Evolutionary conservation across 2,329 filamentous ascomycete species (phyloP), one percentile per base, ranked within the genome.

Genomic region (Atkinsonella hypoxylon): DNA sequence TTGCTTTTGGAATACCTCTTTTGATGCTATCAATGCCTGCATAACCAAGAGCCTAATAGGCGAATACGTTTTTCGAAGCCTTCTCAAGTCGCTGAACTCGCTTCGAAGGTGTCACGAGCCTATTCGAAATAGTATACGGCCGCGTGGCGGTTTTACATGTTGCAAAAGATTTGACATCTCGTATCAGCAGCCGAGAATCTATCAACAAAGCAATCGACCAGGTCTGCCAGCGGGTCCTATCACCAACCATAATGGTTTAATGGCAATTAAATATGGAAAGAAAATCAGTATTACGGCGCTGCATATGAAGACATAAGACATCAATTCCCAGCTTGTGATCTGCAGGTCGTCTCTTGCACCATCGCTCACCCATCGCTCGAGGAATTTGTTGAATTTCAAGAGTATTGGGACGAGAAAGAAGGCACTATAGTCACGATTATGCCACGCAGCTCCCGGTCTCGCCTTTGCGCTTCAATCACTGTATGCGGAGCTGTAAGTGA

Each of bases 291-390:
- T 58, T 69, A 85, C 36, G 85, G 84, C 1, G 79, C 83, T 5
- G 78, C 76, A 0, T 82, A 88, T 59, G 85, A 85, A 8, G 74
- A 78, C 12, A 77, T 87, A 26, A 26, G 82, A 84, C 4, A 86
- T 85, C 61, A 73, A 88, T 51, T 81, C 78, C n/a, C 84, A 88
- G 62, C 68, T 87, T 13, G 73, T 85, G 1, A 68, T 77, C 20
- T 79, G 80, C 2, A 73, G 75, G 50, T 75, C 79, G 0, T 64
- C 68, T 5, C 71, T 77, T 54, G 79, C 81, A 1, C 9, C 34
- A 62, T 71, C 1, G 70, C 66, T 3, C 70, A 77, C 34, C 15
- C 34, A 15, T 36, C 32, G 32, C 32, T 7, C 18, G 20, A 22
- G 61, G 1, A 70, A 71, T 10, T 60, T 87, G 11, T 68, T 88